Percentiles rank a stretch among this genome's conserved stretches.
Evolutionary conservation across 345 rosid genomes (phyloP).

Genomic region (Orychophragmus violaceus): DNA sequence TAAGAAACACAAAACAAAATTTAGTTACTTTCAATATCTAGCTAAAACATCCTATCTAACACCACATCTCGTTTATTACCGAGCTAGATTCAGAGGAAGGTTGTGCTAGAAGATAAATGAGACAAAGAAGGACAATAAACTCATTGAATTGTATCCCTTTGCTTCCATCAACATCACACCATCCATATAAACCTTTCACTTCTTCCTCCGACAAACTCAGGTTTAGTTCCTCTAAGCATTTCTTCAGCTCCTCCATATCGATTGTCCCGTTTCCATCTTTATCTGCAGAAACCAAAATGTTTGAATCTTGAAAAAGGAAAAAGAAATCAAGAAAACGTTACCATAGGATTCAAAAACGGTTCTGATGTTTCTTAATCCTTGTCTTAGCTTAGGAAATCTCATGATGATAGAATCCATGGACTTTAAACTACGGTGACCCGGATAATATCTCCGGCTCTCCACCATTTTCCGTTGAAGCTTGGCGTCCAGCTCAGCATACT

Average conservation of each 20-base stretch:
- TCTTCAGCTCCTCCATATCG: constrained; percentile 59
- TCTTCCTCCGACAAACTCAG: constrained; percentile 52
- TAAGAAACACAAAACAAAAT: constrained; percentile 15
- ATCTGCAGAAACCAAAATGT: constrained; percentile 32
- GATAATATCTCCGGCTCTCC: constrained; percentile 46
- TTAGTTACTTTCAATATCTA: not conserved
- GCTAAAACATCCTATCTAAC: not conserved
- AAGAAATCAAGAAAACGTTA: constrained; percentile 28
- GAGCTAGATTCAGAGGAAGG: constrained; percentile 36
- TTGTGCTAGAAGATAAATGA: constrained; percentile 58
- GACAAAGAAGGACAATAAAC: constrained; percentile 74
- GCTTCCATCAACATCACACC: constrained; percentile 77
- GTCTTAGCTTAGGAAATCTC: constrained; percentile 62
- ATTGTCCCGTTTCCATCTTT: constrained; percentile 62
- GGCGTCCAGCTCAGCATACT: constrained; percentile 53
- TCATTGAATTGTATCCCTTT: constrained; percentile 78
- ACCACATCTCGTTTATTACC: constrained; percentile 17
- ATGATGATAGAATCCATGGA: constrained; percentile 64
- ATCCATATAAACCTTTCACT: constrained; percentile 61
- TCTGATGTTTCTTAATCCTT: constrained; percentile 60
- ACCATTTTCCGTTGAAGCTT: constrained; percentile 66
- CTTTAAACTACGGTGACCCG: constrained; percentile 42
- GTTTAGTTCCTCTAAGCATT: constrained; percentile 55
- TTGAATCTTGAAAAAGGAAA: not conserved
- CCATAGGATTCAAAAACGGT: constrained; percentile 62